These are phyloP conservation scores for Nadsonia commutata DNA, from an alignment of 1,139 yeast genomes.

Conservation along the genomic window DNA sequence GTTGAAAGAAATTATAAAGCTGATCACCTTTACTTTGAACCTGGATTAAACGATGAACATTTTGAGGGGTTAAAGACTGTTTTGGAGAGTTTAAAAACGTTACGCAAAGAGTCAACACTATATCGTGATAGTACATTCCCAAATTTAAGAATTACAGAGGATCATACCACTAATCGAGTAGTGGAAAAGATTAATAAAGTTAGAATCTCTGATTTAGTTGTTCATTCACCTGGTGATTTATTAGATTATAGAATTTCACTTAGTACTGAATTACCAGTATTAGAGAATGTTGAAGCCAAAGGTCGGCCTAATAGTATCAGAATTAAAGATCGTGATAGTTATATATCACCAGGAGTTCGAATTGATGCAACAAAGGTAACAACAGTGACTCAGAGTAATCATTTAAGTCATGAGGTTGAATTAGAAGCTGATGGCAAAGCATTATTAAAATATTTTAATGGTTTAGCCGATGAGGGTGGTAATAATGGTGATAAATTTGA, in stretches of 20 bases:
- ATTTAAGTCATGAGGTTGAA: background rate
- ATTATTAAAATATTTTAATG: background rate
- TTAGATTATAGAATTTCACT: background rate
- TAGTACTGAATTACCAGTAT: background rate
- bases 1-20: background rate
- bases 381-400: background rate
- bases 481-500: background rate
- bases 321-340: background rate
- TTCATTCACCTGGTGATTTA: background rate
- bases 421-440: background rate
- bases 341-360: background rate
- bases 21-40: background rate
- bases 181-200: background rate
- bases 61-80: background rate
- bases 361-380: background rate
- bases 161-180: background rate
- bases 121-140: background rate
- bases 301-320: background rate
- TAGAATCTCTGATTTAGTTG: background rate
- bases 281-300: background rate
- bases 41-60: background rate
- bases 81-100: background rate
- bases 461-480: background rate
- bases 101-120: background rate
- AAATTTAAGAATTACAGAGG: background rate